Base-by-base conservation (phyloP, 2,329 filamentous ascomycete genomes). In the Aspergillus candidus region DNA sequence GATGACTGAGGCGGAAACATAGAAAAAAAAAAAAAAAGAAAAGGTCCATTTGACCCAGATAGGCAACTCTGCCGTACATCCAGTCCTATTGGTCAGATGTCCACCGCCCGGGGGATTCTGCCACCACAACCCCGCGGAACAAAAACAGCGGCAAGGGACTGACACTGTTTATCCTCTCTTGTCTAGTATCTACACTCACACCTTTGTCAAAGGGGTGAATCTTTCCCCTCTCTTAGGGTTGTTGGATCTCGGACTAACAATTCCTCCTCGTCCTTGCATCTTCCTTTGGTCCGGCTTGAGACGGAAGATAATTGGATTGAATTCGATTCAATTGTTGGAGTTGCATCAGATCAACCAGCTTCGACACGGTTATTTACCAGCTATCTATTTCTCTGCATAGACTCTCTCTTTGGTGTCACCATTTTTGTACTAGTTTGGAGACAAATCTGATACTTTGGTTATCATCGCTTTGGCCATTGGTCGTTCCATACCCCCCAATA, bases 1-100 rank as follows among this genome's bases (percentile, higher is more conserved):
- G 22, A 27, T 45, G 33, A 13, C 32, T 36, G 35, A 22, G 14
- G 41, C 36, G n/a, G 22, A 18, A 41, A 46, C 46, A 45, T 34
- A 40, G 41, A 40, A 14, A 43, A 34, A 29, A 31, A 17, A 37
- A 40, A 45, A 58, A 60, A 58, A 51, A 50, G 40, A 18, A 18
- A 18, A 18, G 18, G 18, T 5, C 6, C 18, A 14, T 11, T 15
- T 22, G 43, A 12, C 44, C 43, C 46, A 46, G 58, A 64, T 61
- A 61, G 62, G 63, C 52, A 66, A 45, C 45, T 62, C 44, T 46
- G 41, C 54, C 61, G 60, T 49, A 40, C 39, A 49, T 56, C 57
- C 54, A 59, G 51, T 55, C 46, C 43, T 60, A 44, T 55, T 51
- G 22, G 27, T 44, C 35, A 13, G 15, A 2, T 37, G 33, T 41